Percentiles rank a stretch among this genome's conserved stretches.
Evolutionary conservation across 331 rosid genomes (phyloP).

Genomic region (Acacia pycnantha): DNA sequence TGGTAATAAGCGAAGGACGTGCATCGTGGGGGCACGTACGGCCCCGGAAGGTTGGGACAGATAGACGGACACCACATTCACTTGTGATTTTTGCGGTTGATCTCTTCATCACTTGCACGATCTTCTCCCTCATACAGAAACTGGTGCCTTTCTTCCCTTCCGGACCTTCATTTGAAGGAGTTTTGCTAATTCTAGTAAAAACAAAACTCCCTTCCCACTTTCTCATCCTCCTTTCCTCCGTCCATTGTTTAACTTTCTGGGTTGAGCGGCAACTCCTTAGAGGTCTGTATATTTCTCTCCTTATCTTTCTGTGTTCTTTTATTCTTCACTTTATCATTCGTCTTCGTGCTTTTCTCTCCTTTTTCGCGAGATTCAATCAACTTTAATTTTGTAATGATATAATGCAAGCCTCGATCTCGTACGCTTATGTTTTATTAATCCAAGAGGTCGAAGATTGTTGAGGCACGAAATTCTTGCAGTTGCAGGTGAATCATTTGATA

Average conservation of each 20-base stretch:
- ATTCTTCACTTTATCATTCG: not conserved
- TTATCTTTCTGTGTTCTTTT: not conserved
- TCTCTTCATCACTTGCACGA: conserved; percentile 34
- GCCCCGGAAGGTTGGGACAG: conserved; percentile 25
- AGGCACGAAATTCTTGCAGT: not conserved
- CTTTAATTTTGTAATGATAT: not conserved
- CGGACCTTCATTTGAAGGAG: conserved; percentile 17
- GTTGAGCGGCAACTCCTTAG: conserved; percentile 23
- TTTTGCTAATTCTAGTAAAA: not conserved
- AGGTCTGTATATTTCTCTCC: not conserved
- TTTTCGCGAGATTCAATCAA: not conserved
- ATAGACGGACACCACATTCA: not conserved
- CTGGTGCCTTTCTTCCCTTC: conserved; percentile 28
- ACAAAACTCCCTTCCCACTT: not conserved
- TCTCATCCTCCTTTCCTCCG: not conserved
- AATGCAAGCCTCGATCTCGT: not conserved
- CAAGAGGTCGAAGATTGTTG: not conserved
- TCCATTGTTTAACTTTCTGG: conserved; percentile 4
- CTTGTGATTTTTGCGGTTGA: conserved; percentile 39
- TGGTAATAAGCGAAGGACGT: conserved; percentile 35
- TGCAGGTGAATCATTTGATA: conserved; percentile 29
- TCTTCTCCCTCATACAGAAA: conserved; percentile 46
- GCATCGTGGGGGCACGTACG: conserved; percentile 56
- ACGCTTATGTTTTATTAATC: not conserved
- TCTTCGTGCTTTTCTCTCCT: not conserved